Conservation (phyloP, 768 basidiomycete genomes). For the Mycena filopes region DNA sequence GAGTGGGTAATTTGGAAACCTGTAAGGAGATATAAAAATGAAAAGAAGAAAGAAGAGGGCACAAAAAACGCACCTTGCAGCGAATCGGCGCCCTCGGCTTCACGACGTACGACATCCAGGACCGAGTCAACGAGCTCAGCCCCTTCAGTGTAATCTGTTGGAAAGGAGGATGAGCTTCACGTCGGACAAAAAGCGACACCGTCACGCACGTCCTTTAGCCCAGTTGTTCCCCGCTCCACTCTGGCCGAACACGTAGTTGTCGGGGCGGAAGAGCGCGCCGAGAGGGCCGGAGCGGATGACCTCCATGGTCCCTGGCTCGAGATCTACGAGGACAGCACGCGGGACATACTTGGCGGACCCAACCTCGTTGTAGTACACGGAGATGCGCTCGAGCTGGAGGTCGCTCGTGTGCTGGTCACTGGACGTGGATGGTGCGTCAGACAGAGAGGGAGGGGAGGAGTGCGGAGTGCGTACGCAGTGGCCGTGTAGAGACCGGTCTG, state of each 20-base stretch:
- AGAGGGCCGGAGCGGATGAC: slow-evolving; percentile 91
- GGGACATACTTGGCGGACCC: slow-evolving; percentile 97
- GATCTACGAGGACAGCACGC: slow-evolving; percentile 95
- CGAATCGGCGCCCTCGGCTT: slow-evolving; percentile 97
- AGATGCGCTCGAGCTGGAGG: slow-evolving; percentile 96
- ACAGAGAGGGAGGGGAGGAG: too few species aligned
- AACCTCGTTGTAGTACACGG: slow-evolving; percentile 98
- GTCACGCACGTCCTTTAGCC: slow-evolving; percentile 90
- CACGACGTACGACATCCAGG: slow-evolving; percentile 98
- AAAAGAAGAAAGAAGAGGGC: neutral
- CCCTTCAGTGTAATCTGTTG: slow-evolving; percentile 88
- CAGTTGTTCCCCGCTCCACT: slow-evolving; percentile 99
- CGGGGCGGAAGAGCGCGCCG: slow-evolving; percentile 93
- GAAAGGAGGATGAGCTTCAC: slow-evolving; percentile 16
- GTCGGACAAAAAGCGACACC: neutral
- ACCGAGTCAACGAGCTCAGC: slow-evolving; percentile 99
- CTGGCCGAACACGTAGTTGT: slow-evolving; percentile 98
- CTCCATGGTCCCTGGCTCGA: slow-evolving; percentile 98
- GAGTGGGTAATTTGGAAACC: slow-evolving; percentile 99
- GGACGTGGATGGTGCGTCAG: slow-evolving; percentile 55
- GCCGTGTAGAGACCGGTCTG: slow-evolving; percentile 93
- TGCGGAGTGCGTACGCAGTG: slow-evolving; percentile 57
- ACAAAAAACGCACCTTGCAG: slow-evolving; percentile 78
- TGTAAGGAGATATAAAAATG: slow-evolving; percentile 38
- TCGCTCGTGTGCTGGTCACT: slow-evolving; percentile 93